These are phyloP conservation scores for Ilyonectria sp. DNA, from an alignment of 2,329 filamentous ascomycete genomes.

Conservation along the genomic window DNA sequence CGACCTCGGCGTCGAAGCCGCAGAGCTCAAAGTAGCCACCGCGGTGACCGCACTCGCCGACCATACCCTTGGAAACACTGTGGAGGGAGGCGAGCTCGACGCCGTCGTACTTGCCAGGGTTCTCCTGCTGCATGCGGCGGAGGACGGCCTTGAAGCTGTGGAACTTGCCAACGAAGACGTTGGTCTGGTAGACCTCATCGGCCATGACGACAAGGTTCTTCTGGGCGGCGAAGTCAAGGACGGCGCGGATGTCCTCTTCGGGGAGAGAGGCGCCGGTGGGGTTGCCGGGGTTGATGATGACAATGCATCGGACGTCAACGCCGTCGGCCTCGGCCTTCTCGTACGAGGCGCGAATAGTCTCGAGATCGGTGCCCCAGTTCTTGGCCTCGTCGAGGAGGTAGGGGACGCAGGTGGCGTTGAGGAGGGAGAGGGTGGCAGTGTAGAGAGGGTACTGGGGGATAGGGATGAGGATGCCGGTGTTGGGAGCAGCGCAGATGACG, in stretches of 20 bases:
- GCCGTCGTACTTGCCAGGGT: conserved; percentile 82
- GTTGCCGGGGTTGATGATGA: conserved; percentile 98
- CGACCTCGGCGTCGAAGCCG: conserved; percentile 87
- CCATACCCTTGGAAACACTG: conserved; percentile 97
- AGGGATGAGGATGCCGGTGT: conserved; percentile 89
- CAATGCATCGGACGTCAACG: conserved; percentile 91
- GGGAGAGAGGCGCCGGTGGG: conserved; percentile 92
- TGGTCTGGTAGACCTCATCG: conserved; percentile 99
- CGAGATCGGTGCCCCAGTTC: conserved; percentile 89
- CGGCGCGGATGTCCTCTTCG: conserved; percentile 82
- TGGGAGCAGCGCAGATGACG: conserved; percentile 84
- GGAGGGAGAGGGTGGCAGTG: conserved; percentile 89
- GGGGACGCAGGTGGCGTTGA: conserved; percentile 89
- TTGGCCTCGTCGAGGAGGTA: conserved; percentile 93
- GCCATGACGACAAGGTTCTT: conserved; percentile 92
- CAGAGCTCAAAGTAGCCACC: conserved; percentile 98
- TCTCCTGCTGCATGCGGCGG: conserved; percentile 82
- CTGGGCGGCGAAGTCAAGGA: conserved; percentile 89
- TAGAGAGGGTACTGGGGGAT: conserved; percentile 99
- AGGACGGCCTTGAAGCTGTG: conserved; percentile 95
- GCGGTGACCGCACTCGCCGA: conserved; percentile 97
- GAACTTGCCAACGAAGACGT: conserved; percentile 95
- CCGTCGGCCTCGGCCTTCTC: conserved; percentile 82
- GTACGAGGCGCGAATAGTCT: conserved; percentile 81
- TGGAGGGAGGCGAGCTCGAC: conserved; percentile 94